Base-by-base conservation (phyloP, 2,329 filamentous ascomycete species). In the Diplodia sapinea region DNA sequence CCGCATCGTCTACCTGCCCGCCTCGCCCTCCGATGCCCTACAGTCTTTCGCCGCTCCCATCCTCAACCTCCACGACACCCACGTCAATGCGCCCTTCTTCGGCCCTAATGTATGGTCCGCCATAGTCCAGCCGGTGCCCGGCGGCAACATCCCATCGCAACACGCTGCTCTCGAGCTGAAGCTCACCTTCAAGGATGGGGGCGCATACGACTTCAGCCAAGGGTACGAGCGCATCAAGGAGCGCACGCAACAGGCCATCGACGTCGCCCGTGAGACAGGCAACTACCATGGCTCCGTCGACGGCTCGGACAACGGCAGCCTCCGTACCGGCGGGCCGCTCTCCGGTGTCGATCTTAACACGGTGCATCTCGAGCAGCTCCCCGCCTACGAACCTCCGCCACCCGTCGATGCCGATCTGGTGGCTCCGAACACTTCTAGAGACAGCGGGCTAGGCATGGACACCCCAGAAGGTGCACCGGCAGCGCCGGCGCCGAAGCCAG, bases 171-270 rank as follows among this genome's bases (percentile, higher is more conserved):
- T 97, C 52, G 92, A 95, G 74, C 79, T 96, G 71, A 93, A 91
- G 77, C 85, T 97, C 73, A 93, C 90, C 26, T 98, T 98, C 83
- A 94, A 93, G 76, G 94, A 98, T 70, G 94, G 94, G 52, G 94
- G 94, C n/a, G 94, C 94, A 68, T 95, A 91, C 77, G 93, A 97
- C 72, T 98, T 96, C 75, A 90, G 94, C 73, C 87, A 88, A 62
- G 87, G 87, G 64, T 97, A 94, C 75, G 92, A 96, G 73, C 85
- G 91, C 67, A 88, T 97, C 71, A 93, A 92, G 76, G 94, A 96
- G 75, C 87, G 93, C 7, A 81, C 97, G 67, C 86, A 90, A 71
- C 92, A 97, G 73, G 92, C 89, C 8, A 87, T 93, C 47, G 91
- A 95, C 67, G 85, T 91, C 68, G 89, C 89, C 38, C 81, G 89